phyloP scores from a whole-genome alignment of 2,329 filamentous ascomycete species.

The Orbilia ellipsospora region DNA sequence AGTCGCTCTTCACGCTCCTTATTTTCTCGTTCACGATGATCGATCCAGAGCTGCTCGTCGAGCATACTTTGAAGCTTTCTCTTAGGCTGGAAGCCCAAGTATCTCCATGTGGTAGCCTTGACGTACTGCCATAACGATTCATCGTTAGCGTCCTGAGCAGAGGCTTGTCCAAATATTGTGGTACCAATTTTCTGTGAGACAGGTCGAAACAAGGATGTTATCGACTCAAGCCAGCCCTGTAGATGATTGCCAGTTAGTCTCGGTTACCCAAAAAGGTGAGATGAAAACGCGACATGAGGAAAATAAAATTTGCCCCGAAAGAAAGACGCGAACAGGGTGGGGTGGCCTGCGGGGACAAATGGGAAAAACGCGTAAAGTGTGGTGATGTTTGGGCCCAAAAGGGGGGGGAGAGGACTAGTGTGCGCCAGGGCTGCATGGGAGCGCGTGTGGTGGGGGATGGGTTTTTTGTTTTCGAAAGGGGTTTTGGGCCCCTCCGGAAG shows the following conservation, averaged over 20 bases:
- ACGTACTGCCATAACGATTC: constrained; percentile 36
- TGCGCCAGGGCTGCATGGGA: constrained; percentile 16
- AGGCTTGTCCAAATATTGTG: not conserved
- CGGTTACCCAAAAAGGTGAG: constrained; percentile 7
- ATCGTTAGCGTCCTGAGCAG: not conserved
- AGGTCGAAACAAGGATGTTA: constrained; percentile 13
- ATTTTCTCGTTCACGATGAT: constrained; percentile 15
- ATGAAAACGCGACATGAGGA: constrained; percentile 4
- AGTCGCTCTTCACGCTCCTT: constrained; percentile 7
- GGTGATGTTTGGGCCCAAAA: constrained; percentile 41
- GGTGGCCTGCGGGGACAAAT: constrained; percentile 24
- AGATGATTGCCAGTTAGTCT: constrained; percentile 11
- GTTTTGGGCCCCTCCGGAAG: not conserved
- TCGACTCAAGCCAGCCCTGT: constrained; percentile 40
- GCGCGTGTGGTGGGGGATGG: constrained; percentile 48
- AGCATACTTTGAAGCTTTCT: constrained; percentile 33
- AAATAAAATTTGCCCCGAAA: constrained; percentile 3
- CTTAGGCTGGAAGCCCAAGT: constrained; percentile 25
- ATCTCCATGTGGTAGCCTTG: constrained; percentile 16
- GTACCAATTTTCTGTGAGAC: constrained; percentile 3
- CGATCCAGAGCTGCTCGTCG: constrained; percentile 23
- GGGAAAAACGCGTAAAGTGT: constrained; percentile 49
- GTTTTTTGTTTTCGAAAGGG: constrained; percentile 36
- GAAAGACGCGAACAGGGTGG: constrained; percentile 34
- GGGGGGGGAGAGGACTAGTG: constrained; percentile 34